Evolutionary conservation across 768 basidiomycete species (phyloP).

Genomic region (Serendipita sp.): DNA sequence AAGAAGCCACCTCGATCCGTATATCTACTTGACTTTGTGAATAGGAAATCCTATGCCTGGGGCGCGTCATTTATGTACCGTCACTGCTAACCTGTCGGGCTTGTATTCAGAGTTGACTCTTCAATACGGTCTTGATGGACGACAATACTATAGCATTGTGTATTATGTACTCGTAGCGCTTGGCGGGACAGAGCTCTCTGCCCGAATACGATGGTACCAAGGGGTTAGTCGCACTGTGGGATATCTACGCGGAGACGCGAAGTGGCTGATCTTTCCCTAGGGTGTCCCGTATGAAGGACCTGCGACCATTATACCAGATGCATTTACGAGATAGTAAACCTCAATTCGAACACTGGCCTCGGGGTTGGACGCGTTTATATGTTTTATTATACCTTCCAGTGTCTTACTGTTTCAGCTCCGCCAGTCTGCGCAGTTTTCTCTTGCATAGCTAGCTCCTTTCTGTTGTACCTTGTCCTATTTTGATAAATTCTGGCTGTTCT

Average conservation of each 20-base stretch:
- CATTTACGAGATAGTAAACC: background rate
- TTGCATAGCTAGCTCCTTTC: too few species aligned
- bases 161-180: background rate
- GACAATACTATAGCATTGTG: background rate
- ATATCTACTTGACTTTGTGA: background rate
- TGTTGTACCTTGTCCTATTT: too few species aligned
- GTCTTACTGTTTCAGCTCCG: too few species aligned
- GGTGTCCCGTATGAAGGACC: background rate
- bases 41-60: background rate
- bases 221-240: background rate
- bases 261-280: background rate
- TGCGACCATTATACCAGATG: background rate
- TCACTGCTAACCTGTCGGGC: background rate
- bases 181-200: background rate
- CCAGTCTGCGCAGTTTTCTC: too few species aligned
- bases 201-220: background rate
- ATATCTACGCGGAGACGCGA: background rate
- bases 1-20: background rate
- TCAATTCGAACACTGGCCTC: too few species aligned
- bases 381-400: too few species aligned
- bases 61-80: background rate
- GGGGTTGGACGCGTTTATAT: too few species aligned
- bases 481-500: too few species aligned
- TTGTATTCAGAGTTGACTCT: background rate
- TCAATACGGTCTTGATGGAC: background rate